A percentile compares a stretch with the other conserved stretches of the same genome.
These are phyloP conservation scores for Sporothrix phasma DNA, from an alignment of 2,329 filamentous ascomycete genomes.

Conservation along the genomic window DNA sequence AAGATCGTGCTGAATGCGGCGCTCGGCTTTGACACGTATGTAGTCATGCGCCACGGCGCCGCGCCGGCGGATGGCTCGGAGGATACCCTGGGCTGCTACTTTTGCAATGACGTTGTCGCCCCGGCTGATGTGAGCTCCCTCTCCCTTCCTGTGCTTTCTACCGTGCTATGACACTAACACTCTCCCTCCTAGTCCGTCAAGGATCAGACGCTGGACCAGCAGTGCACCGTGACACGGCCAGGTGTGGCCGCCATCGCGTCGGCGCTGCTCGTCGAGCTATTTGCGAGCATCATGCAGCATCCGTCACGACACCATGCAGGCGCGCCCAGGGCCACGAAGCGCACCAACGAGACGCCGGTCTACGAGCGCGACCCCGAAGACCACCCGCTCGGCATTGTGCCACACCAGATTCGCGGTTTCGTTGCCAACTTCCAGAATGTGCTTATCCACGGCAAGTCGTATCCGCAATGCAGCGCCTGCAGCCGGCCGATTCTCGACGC, in stretches of 20 bases:
- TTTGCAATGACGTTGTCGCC: slow-evolving; percentile 95
- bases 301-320: slow-evolving; percentile 56
- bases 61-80: slow-evolving; percentile 45
- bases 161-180: not conserved
- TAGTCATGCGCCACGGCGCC: slow-evolving; percentile 91
- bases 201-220: slow-evolving; percentile 91
- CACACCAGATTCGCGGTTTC: slow-evolving; percentile 73
- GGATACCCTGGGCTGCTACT: slow-evolving; percentile 82
- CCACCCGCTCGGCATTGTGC: slow-evolving; percentile 58
- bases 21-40: slow-evolving; percentile 90
- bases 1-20: slow-evolving; percentile 98
- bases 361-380: slow-evolving; percentile 47
- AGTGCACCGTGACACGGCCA: slow-evolving; percentile 92
- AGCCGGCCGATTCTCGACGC: slow-evolving; percentile 58
- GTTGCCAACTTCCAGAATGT: slow-evolving; percentile 65
- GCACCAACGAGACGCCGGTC: slow-evolving; percentile 28
- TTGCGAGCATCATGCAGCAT: slow-evolving; percentile 82
- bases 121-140: slow-evolving; percentile 68
- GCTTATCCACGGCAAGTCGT: slow-evolving; percentile 62
- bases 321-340: slow-evolving; percentile 36
- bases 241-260: slow-evolving; percentile 90
- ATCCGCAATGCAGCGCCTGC: slow-evolving; percentile 74
- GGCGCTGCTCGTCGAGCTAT: slow-evolving; percentile 77
- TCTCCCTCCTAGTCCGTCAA: slow-evolving; percentile 61
- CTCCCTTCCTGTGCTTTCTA: slow-evolving; percentile 26